Evolutionary conservation across 805 yeast species (phyloP).

Genomic region (Wickerhamiella nectarea): DNA sequence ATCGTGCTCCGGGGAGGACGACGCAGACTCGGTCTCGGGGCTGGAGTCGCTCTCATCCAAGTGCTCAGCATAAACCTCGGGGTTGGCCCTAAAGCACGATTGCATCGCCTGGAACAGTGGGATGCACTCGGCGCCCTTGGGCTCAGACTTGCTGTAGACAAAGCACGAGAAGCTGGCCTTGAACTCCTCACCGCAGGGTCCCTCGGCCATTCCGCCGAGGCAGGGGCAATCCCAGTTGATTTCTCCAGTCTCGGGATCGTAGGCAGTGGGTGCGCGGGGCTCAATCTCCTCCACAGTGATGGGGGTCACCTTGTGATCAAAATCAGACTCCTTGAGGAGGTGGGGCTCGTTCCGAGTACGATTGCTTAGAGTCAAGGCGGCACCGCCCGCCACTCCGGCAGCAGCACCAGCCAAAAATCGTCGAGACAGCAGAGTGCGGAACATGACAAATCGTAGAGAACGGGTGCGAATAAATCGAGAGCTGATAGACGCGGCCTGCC

Average conservation of each 20-base stretch:
- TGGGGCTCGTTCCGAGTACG: slow-evolving; percentile 8
- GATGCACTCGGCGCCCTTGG: slow-evolving; percentile 92
- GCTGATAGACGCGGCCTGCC: background rate
- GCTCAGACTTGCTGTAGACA: slow-evolving; percentile 84
- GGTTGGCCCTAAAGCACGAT: slow-evolving; percentile 80
- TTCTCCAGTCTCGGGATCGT: slow-evolving; percentile 93
- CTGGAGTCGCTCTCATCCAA: slow-evolving; percentile 53
- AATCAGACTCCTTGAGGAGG: slow-evolving; percentile 7
- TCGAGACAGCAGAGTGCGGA: background rate
- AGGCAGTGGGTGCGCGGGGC: slow-evolving; percentile 45
- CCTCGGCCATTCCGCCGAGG: slow-evolving; percentile 96
- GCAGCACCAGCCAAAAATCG: background rate
- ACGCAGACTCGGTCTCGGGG: background rate
- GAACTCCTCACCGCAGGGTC: slow-evolving; percentile 96
- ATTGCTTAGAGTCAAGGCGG: background rate
- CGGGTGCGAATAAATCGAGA: background rate
- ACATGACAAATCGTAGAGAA: background rate
- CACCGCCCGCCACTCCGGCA: background rate
- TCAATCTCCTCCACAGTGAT: slow-evolving; percentile 12
- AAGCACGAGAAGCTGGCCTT: slow-evolving; percentile 91
- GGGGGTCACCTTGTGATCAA: background rate
- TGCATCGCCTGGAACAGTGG: slow-evolving; percentile 87
- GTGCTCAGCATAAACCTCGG: slow-evolving; percentile 89
- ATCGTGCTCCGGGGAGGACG: background rate
- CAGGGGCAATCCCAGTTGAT: slow-evolving; percentile 99